Conservation (phyloP, 208 protist genomes). For the Herpetomonas tarakana region DNA sequence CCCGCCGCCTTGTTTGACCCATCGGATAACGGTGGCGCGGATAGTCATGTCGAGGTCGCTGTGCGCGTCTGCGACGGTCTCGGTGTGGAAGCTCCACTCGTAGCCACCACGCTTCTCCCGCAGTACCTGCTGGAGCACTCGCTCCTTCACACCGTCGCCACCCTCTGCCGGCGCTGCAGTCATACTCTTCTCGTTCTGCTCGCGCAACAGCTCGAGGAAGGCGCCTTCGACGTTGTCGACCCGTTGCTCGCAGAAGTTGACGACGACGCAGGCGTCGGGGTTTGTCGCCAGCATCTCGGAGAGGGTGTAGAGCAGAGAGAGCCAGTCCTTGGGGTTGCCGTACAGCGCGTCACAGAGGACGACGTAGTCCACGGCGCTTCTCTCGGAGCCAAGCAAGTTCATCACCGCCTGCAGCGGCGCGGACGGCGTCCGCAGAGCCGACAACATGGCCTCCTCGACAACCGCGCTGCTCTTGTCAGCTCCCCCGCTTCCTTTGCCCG, state of each 20-base stretch:
- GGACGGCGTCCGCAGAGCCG: slow-evolving; percentile 23
- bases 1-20: slow-evolving; percentile 14
- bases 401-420: slow-evolving; percentile 17
- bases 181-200: slow-evolving; percentile 35
- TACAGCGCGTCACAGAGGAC: slow-evolving; percentile 89
- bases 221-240: slow-evolving; percentile 74
- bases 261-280: slow-evolving; percentile 46
- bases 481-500: slow-evolving; percentile 23
- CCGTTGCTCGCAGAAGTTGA: slow-evolving; percentile 91
- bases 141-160: not conserved
- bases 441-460: slow-evolving; percentile 14
- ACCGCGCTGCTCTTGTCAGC: not conserved
- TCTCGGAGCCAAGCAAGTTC: not conserved
- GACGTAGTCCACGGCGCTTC: slow-evolving; percentile 42
- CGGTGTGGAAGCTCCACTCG: slow-evolving; percentile 34
- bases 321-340: slow-evolving; percentile 87
- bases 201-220: slow-evolving; percentile 58
- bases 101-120: slow-evolving; percentile 36
- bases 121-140: slow-evolving; percentile 22
- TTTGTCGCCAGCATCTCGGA: slow-evolving; percentile 60
- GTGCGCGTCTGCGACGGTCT: slow-evolving; percentile 38
- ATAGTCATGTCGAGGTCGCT: slow-evolving; percentile 75
- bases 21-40: slow-evolving; percentile 59
- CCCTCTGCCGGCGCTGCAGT: too few relatives aligned
- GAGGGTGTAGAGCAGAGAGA: slow-evolving; percentile 78